A percentile compares a stretch with the other conserved stretches of the same genome.
These are phyloP conservation scores for Ilyonectria mors-panacis DNA, from an alignment of 2,329 filamentous ascomycete genomes.

Conservation along the genomic window DNA sequence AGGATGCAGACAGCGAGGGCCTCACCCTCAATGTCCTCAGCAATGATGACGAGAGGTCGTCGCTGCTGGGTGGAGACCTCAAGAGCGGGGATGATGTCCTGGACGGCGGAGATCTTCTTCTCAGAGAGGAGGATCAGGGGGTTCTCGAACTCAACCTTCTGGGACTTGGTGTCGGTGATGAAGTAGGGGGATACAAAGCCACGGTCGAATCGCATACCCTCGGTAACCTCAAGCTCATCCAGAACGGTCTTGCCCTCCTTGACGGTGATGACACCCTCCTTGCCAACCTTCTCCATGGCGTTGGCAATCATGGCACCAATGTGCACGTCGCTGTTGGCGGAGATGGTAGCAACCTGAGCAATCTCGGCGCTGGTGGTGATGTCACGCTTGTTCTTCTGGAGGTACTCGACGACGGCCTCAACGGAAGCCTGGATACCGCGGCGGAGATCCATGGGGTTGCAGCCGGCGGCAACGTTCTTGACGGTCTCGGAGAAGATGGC, in stretches of 20 bases:
- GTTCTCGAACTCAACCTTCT: conserved; percentile 99
- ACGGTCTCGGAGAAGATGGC: conserved; percentile 99
- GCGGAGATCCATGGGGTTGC: conserved; percentile 99
- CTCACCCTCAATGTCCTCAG: conserved; percentile 99
- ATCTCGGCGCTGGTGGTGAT: conserved; percentile 98
- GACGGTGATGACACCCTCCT: conserved; percentile 99
- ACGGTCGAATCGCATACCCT: conserved; percentile 99
- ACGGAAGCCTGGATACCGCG: conserved; percentile 97
- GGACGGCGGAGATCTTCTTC: conserved; percentile 99
- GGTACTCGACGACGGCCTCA: conserved; percentile 92
- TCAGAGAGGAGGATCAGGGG: conserved; percentile 97
- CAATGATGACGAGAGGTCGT: conserved; percentile 97
- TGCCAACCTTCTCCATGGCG: conserved; percentile 99
- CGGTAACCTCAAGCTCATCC: conserved; percentile 98
- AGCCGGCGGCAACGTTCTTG: conserved; percentile 99
- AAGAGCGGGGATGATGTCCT: conserved; percentile 98
- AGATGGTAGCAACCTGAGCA: conserved; percentile 98
- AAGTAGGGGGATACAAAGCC: conserved; percentile 99
- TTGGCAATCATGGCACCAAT: conserved; percentile 96
- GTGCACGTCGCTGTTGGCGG: conserved; percentile 95
- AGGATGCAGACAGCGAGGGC: conserved; percentile 98
- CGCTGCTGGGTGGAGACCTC: conserved; percentile 97
- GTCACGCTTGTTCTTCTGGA: conserved; percentile 96
- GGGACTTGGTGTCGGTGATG: conserved; percentile 98
- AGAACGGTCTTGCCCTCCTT: conserved; percentile 99